Evolutionary conservation across 2,329 filamentous ascomycete species (phyloP).

Genomic region (Colletotrichum lupini): DNA sequence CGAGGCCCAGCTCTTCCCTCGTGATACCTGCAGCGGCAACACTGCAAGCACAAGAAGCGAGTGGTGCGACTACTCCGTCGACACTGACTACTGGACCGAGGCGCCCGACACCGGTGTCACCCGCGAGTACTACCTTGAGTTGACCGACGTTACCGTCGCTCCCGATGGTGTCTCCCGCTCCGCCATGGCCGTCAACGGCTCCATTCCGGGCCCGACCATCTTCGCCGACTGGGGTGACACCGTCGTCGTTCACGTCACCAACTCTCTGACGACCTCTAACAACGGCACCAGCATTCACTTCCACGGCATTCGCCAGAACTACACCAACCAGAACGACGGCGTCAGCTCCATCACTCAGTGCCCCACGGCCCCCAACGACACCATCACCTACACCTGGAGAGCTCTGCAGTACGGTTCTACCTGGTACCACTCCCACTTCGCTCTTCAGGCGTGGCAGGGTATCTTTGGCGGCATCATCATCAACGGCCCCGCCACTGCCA

Average conservation of each 20-base stretch:
- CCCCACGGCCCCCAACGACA: conserved; percentile 60
- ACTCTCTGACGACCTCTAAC: conserved; percentile 52
- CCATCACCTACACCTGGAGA: conserved; percentile 67
- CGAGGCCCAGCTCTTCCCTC: conserved; percentile 21
- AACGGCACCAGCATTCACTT: conserved; percentile 74
- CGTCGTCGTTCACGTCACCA: conserved; percentile 65
- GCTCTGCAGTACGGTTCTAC: conserved; percentile 65
- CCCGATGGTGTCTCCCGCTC: conserved; percentile 58
- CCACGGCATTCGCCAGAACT: conserved; percentile 70
- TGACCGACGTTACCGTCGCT: conserved; percentile 51
- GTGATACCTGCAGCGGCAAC: conserved; percentile 41
- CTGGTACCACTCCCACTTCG: conserved; percentile 73
- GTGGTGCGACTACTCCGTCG: conserved; percentile 61
- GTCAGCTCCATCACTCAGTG: conserved; percentile 62
- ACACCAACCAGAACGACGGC: conserved; percentile 67
- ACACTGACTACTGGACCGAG: conserved; percentile 56
- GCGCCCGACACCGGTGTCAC: conserved; percentile 60
- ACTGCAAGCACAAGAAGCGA: conserved; percentile 46
- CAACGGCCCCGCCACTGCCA: conserved; percentile 66
- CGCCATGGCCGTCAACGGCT: conserved; percentile 63
- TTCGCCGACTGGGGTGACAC: conserved; percentile 62
- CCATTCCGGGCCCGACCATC: conserved; percentile 69
- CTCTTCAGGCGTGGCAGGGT: conserved; percentile 61
- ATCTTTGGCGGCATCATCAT: conserved; percentile 71
- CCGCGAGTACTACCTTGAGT: conserved; percentile 59